Conservation (phyloP, 345 rosid species). For the Populus deltoides region DNA sequence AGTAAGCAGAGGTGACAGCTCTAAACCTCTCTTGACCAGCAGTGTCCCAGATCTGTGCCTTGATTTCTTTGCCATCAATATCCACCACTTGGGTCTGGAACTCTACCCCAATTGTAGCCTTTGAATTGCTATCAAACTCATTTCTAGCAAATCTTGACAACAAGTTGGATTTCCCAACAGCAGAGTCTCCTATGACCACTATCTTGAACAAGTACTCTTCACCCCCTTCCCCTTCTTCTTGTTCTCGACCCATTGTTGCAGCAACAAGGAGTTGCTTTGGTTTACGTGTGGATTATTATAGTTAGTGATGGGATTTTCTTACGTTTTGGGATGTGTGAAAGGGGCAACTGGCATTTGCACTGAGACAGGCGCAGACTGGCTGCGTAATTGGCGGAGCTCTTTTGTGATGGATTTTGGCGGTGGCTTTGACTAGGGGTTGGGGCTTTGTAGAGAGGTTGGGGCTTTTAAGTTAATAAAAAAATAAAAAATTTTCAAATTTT, state of each 20-base stretch:
- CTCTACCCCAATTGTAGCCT: slow-evolving; percentile 92
- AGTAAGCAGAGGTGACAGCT: slow-evolving; percentile 94
- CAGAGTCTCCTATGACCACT: slow-evolving; percentile 89
- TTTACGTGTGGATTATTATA: not conserved
- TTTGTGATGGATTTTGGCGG: not conserved
- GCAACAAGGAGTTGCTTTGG: not conserved
- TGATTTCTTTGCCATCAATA: slow-evolving; percentile 82
- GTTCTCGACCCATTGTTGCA: slow-evolving; percentile 48
- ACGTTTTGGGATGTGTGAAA: not conserved
- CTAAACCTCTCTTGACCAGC: slow-evolving; percentile 96
- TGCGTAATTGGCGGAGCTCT: slow-evolving; percentile 28
- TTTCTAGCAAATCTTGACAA: slow-evolving; percentile 74
- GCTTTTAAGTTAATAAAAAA: too few relatives aligned
- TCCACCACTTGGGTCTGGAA: slow-evolving; percentile 84
- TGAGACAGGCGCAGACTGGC: not conserved
- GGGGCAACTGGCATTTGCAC: not conserved
- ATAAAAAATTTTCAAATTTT: too few relatives aligned
- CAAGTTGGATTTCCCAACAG: slow-evolving; percentile 88
- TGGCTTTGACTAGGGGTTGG: slow-evolving; percentile 9
- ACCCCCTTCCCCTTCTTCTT: slow-evolving; percentile 55
- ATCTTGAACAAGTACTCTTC: slow-evolving; percentile 89
- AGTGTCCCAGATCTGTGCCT: slow-evolving; percentile 98
- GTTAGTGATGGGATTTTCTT: not conserved
- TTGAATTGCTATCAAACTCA: slow-evolving; percentile 82
- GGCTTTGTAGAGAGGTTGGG: not conserved